A percentile compares a stretch with the other conserved stretches of the same genome.
Evolutionary conservation across 23 red algal species (phyloP).

Genomic region (Gracilaria domingensis): DNA sequence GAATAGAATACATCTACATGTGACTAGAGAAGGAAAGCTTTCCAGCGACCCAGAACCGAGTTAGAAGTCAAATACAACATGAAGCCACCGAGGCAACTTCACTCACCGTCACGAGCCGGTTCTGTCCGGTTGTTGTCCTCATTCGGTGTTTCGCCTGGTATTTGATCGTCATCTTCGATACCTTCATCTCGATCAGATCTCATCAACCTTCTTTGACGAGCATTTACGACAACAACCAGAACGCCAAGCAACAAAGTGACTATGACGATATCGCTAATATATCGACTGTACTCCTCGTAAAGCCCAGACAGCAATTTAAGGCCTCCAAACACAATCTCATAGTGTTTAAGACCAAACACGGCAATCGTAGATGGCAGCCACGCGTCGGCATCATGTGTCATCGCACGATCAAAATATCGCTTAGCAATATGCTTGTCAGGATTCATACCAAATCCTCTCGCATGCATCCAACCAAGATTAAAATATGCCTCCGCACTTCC

Average conservation of each 20-base stretch:
- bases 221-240: constrained; percentile 44
- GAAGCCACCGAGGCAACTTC: background rate
- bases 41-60: background rate
- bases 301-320: background rate
- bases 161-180: constrained; percentile 7
- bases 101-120: background rate
- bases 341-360: constrained; percentile 26
- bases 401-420: constrained; percentile 79
- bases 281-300: background rate
- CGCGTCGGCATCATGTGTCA: constrained; percentile 21
- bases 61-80: background rate
- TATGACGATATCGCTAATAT: constrained; percentile 2
- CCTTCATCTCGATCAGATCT: constrained; percentile 25
- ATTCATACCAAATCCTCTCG: constrained; percentile 63
- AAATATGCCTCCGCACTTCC: constrained; percentile 75
- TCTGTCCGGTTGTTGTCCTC: background rate
- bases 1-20: too few species aligned
- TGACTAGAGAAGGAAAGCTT: background rate
- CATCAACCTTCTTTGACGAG: constrained; percentile 33
- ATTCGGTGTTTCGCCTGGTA: background rate
- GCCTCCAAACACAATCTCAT: constrained; percentile 29
- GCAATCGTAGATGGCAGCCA: constrained; percentile 69
- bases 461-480: constrained; percentile 91
- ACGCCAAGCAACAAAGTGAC: constrained; percentile 34
- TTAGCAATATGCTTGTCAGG: constrained; percentile 77